These are phyloP conservation scores for Waltiozyma sp. DNA, from an alignment of 1,139 yeast species.

Conservation along the genomic window DNA sequence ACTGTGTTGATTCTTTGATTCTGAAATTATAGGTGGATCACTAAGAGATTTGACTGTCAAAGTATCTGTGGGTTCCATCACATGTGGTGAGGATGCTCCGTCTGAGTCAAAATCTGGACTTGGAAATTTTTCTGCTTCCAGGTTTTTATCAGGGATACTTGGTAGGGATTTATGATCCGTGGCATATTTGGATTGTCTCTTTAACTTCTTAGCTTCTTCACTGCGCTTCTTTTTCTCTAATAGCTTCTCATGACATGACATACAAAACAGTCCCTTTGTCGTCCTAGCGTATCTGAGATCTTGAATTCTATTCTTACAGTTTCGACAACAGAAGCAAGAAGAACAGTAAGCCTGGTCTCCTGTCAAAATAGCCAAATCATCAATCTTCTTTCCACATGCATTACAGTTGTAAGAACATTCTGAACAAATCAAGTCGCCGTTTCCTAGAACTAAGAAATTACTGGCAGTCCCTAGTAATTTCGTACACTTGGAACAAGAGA, in stretches of 20 bases:
- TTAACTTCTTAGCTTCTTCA: conserved; percentile 14
- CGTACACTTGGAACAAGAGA: conserved; percentile 77
- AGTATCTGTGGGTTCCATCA: conserved; percentile 6
- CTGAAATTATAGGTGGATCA: conserved; percentile 8
- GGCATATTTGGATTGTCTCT: conserved; percentile 5
- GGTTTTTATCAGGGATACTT: conserved; percentile 14
- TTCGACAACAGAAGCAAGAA: conserved; percentile 80
- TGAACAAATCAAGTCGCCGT: conserved; percentile 84
- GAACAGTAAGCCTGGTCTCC: conserved; percentile 95
- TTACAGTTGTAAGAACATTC: conserved; percentile 86
- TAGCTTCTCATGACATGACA: conserved; percentile 82
- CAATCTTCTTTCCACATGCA: conserved; percentile 81
- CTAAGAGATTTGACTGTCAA: background rate
- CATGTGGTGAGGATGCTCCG: background rate
- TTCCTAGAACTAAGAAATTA: conserved; percentile 82
- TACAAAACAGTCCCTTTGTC: conserved; percentile 86
- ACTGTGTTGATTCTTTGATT: conserved; percentile 5
- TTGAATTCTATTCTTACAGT: conserved; percentile 80
- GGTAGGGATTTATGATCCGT: conserved; percentile 20
- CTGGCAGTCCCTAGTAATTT: conserved; percentile 75
- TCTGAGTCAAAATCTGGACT: background rate
- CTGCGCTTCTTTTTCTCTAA: conserved; percentile 34
- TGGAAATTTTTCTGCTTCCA: background rate
- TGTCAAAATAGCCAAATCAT: conserved; percentile 85
- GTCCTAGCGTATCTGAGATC: conserved; percentile 90